Evolutionary conservation across 805 yeast species (phyloP), one percentile per base, ranked within the genome.

Genomic region (Candida lessepsii): DNA sequence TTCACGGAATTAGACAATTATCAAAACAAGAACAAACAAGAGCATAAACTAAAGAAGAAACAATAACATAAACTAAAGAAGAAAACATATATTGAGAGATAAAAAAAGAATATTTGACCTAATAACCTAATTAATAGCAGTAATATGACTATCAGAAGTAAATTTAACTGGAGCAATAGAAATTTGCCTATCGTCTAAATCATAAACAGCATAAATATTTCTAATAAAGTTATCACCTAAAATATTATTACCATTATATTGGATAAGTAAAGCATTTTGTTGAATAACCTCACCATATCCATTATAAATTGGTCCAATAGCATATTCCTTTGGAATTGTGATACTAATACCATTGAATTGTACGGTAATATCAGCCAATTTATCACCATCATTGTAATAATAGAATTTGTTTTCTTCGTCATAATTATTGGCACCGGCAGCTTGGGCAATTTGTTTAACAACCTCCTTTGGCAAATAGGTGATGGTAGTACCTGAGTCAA

Each of bases 201-300:
- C 82, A 57, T 75, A 81, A 15, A 81, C 86, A 23, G 78, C 67
- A 56, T 81, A 83, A 2, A 80, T 80, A 41, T 76, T 70, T 40
- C 86, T 68, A 48, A 85, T 60, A 53, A 84, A 75, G 30, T 75
- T 71, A 53, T 82, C 89, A 9, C 93, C 93, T 26, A 85, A 63
- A 17, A 36, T 34, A 24, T 34, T 31, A 2, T 26, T n/a, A 11
- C 21, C 14, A 23, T 37, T 34, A 9, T 25, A 7, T 27, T 21
- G 36, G 14, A 39, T 23, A 8, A 24, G 27, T 8, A 40, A 24
- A 6, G 21, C 18, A 14, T 25, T 3, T 17, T 19, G 14, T 21
- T 19, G 18, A 29, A 23, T 29, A 15, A 37, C 11, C 6, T 19
- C 6, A 23, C 32, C 30, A 16, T 34, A 10, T 5, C 14, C 13